Evolutionary conservation across 352 stramenopile species (phyloP).

Genomic region (Phytopythium litorale): DNA sequence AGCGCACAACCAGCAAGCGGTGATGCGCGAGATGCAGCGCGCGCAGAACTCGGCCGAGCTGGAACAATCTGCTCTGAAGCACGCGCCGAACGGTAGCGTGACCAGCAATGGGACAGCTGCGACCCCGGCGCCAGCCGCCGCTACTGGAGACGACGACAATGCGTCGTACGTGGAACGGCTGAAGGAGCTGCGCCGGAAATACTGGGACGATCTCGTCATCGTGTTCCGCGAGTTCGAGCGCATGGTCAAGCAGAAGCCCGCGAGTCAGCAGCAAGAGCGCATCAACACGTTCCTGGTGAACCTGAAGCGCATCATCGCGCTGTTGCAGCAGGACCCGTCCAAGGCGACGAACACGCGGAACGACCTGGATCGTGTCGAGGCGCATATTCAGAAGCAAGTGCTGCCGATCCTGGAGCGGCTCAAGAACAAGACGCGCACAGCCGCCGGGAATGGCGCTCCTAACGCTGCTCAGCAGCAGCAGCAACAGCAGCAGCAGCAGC

Average conservation of each 20-base stretch:
- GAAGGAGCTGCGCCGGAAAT: conserved; percentile 75
- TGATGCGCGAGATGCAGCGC: conserved; percentile 61
- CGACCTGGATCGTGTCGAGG: conserved; percentile 75
- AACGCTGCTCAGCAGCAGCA: conserved; percentile 17
- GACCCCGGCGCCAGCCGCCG: conserved; percentile 7
- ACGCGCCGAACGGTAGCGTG: conserved; percentile 11
- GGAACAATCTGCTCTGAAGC: conserved; percentile 35
- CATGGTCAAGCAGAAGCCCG: conserved; percentile 81
- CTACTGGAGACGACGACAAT: conserved; percentile 13
- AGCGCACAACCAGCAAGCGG: conserved; percentile 59
- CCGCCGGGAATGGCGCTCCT: conserved; percentile 10
- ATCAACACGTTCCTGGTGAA: conserved; percentile 83
- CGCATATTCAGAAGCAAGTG: conserved; percentile 82
- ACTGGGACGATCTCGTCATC: conserved; percentile 80
- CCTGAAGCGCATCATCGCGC: conserved; percentile 73
- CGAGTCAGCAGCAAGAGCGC: conserved; percentile 73
- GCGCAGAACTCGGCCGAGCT: conserved; percentile 49
- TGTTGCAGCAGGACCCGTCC: conserved; percentile 75
- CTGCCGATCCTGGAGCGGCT: conserved; percentile 70
- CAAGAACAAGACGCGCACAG: conserved; percentile 63
- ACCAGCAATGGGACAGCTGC: conserved; percentile 14
- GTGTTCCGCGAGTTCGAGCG: conserved; percentile 83
- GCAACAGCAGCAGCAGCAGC: conserved; percentile 55
- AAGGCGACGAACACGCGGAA: conserved; percentile 79
- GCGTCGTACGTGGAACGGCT: conserved; percentile 67